Evolutionary conservation across 208 protist species (phyloP).

Genomic region (Acanthamoeba lenticulata): DNA sequence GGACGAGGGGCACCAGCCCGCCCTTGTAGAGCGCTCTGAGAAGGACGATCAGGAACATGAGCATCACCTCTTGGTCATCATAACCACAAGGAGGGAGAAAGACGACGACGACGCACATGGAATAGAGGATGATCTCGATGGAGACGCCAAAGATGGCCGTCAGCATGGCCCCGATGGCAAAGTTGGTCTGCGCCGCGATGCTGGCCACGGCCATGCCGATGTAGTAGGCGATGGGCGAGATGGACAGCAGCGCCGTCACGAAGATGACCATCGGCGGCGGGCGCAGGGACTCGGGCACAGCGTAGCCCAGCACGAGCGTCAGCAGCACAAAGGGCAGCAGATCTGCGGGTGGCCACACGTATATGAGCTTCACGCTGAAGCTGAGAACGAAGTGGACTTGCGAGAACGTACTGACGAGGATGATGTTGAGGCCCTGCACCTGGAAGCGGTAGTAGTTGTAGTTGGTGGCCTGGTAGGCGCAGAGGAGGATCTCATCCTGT

Average conservation of each 20-base stretch:
- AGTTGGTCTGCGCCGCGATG: conserved; percentile 85
- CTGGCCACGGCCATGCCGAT: conserved; percentile 81
- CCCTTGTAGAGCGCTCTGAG: conserved; percentile 71
- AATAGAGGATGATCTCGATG: conserved; percentile 87
- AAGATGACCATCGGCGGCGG: conserved; percentile 72
- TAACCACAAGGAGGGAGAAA: background rate
- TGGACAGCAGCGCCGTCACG: conserved; percentile 77
- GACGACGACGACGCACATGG: background rate
- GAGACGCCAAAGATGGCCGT: conserved; percentile 89
- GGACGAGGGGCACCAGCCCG: conserved; percentile 48
- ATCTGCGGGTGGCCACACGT: background rate
- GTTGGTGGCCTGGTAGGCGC: conserved; percentile 67
- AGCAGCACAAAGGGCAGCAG: conserved; percentile 76
- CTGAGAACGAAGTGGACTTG: background rate
- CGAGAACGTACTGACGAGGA: conserved; percentile 71
- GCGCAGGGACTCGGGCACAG: background rate
- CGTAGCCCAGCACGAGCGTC: conserved; percentile 69
- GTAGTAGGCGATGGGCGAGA: conserved; percentile 85
- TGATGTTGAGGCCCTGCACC: conserved; percentile 81
- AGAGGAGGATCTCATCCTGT: background rate
- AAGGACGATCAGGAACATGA: background rate
- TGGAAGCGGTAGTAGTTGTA: conserved; percentile 81
- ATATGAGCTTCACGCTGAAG: background rate
- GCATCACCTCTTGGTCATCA: too few species aligned
- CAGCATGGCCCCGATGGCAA: conserved; percentile 86